Conservation (phyloP, 1,139 yeast genomes). For the Meyerozyma sp. region DNA sequence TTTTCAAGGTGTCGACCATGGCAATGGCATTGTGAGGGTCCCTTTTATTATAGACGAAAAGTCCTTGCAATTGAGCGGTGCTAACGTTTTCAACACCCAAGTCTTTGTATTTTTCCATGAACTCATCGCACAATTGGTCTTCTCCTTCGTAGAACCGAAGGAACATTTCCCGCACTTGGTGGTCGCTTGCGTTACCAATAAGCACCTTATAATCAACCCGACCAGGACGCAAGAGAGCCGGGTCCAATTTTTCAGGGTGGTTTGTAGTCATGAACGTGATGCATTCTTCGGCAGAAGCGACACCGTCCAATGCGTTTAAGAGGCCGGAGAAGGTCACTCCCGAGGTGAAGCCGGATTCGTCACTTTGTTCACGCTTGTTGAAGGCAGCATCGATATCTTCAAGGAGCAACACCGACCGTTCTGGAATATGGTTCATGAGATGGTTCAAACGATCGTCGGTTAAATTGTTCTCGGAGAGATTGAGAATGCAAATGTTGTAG, state of each 20-base stretch:
- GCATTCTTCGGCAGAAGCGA: constrained; percentile 97
- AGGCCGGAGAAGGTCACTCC: constrained; percentile 96
- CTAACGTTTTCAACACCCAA: constrained; percentile 58
- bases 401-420: constrained; percentile 71
- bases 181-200: constrained; percentile 78
- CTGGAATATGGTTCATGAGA: constrained; percentile 93
- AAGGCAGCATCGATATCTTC: constrained; percentile 98
- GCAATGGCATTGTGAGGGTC: constrained; percentile 72
- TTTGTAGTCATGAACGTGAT: constrained; percentile 97
- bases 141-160: constrained; percentile 77
- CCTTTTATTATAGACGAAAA: constrained; percentile 87
- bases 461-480: constrained; percentile 81
- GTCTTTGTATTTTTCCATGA: constrained; percentile 47
- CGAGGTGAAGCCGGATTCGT: constrained; percentile 68
- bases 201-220: constrained; percentile 82
- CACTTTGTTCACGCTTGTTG: constrained; percentile 69
- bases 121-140: constrained; percentile 52
- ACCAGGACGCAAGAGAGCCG: constrained; percentile 86
- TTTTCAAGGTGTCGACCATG: constrained; percentile 46
- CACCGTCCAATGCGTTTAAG: constrained; percentile 92
- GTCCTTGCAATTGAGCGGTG: constrained; percentile 93
- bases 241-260: constrained; percentile 90
- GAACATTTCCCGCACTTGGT: constrained; percentile 82
- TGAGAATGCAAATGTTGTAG: constrained; percentile 89
- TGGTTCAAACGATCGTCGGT: constrained; percentile 94